phyloP scores from a whole-genome alignment of 208 protist species.

The Trypanosoma theileri region DNA sequence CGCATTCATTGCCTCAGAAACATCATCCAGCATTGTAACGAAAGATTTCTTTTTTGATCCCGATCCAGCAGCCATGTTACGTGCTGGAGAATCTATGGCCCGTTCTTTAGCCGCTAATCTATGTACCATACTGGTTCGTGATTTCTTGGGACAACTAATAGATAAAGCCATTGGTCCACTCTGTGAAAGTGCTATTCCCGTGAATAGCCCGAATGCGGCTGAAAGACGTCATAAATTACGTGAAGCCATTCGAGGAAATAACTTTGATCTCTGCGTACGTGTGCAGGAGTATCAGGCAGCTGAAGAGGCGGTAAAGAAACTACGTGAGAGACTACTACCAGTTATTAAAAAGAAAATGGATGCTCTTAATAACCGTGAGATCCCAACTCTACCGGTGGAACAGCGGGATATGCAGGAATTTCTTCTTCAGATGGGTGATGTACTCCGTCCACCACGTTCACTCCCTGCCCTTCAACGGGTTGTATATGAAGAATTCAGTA shows the following conservation, averaged over 20 bases:
- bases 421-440: conserved; percentile 83
- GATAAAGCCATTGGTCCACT: conserved; percentile 29
- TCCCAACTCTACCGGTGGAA: conserved; percentile 53
- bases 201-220: conserved; percentile 31
- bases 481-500: conserved; percentile 95
- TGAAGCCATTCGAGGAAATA: conserved; percentile 38
- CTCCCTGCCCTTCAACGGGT: conserved; percentile 81
- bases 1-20: conserved; percentile 91
- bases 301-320: conserved; percentile 88
- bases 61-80: conserved; percentile 61
- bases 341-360: conserved; percentile 83
- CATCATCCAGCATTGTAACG: conserved; percentile 90
- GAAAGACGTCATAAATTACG: conserved; percentile 22
- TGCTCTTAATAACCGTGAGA: conserved; percentile 33
- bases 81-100: conserved; percentile 72
- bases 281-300: conserved; percentile 85
- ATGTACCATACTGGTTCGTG: conserved; percentile 90
- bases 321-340: conserved; percentile 39
- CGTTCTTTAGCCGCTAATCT: conserved; percentile 80
- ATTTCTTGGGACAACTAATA: conserved; percentile 75
- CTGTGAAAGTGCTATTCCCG: conserved; percentile 28
- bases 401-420: conserved; percentile 53
- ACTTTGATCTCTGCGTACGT: conserved; percentile 76
- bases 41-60: conserved; percentile 98
- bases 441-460: conserved; percentile 86